Evolutionary conservation across 345 rosid genomes (phyloP).

Genomic region (Aquilaria sinensis): DNA sequence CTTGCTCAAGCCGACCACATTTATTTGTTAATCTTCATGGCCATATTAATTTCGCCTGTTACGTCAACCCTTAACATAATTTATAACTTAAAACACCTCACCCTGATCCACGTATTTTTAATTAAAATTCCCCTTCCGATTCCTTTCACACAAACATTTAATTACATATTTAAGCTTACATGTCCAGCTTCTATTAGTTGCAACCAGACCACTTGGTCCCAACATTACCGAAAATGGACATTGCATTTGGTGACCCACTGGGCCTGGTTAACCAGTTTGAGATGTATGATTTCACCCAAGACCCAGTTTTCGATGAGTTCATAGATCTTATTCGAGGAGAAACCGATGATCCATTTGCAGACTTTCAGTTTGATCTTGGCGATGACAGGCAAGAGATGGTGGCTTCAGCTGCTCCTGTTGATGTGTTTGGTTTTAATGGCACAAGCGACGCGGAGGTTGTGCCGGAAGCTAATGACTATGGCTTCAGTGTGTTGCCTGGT

Average conservation of each 20-base stretch:
- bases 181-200: conserved; percentile 1
- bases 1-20: too few species aligned
- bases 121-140: conserved; percentile 2
- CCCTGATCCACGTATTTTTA: too few species aligned
- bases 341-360: conserved; percentile 18
- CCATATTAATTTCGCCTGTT: too few species aligned
- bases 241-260: conserved; percentile 6
- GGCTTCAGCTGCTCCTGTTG: conserved; percentile 25
- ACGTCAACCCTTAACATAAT: too few species aligned
- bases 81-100: too few species aligned
- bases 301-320: conserved; percentile 55
- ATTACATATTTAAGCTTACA: not conserved
- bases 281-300: conserved; percentile 42
- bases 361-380: conserved; percentile 27
- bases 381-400: conserved; percentile 16
- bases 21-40: too few species aligned
- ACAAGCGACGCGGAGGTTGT: conserved; percentile 5
- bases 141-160: conserved; percentile 4
- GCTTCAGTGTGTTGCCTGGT: conserved; percentile 28
- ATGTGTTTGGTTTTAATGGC: conserved; percentile 15
- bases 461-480: conserved; percentile 20
- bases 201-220: not conserved
- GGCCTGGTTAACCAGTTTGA: conserved; percentile 29
- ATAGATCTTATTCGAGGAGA: conserved; percentile 49
- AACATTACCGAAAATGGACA: conserved; percentile 8